Base-by-base conservation (phyloP, 441 rosid species). In the Bruguiera hainesii region DNA sequence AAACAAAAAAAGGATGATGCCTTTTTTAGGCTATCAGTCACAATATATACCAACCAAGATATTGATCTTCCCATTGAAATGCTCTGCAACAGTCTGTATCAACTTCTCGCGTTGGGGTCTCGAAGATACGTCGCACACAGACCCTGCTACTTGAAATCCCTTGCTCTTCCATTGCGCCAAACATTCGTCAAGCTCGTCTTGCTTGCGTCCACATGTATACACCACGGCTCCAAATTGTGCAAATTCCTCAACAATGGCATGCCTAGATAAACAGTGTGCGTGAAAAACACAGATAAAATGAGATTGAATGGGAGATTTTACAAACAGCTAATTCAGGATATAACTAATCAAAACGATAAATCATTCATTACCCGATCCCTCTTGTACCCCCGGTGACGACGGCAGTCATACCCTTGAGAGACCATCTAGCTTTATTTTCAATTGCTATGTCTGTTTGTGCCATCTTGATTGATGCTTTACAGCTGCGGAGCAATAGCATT, bases 341-440 rank as follows among this genome's bases (percentile, higher is more conserved):
- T 2, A 11, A 8, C 37, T 37, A 37, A 10, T 37, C 11, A 37
- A 9, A 37, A 37, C 46, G 2, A 9, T 11, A 37, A 37, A 52
- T 18, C 23, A 77, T 37, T 11, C 46, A 37, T 9, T 37, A 37
- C 87, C 84, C 87, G 21, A 83, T 81, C 63, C 87, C 85, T 66
- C 74, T 67, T 70, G 85, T 81, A 37, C 87, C 87, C 5, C 87
- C 83, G 0, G 85, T 81, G 67, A 83, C 85, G 16, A 81, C 73
- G 4, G 87, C 87, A 2, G 80, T 83, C 80, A 66, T 79, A 21
- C 80, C 84, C 56, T 66, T 55, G 37, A 83, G 77, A 37, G 81
- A 80, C 88, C 88, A 83, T 64, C 81, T 82, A 3, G 46, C 15
- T 25, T 74, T 55, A 21, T 70, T 65, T 64, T 59, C 69, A 69